Percentiles rank a stretch among this genome's conserved stretches.
Evolutionary conservation across 2,329 filamentous ascomycete genomes (phyloP).

Genomic region (Pestalotiopsis sp.): DNA sequence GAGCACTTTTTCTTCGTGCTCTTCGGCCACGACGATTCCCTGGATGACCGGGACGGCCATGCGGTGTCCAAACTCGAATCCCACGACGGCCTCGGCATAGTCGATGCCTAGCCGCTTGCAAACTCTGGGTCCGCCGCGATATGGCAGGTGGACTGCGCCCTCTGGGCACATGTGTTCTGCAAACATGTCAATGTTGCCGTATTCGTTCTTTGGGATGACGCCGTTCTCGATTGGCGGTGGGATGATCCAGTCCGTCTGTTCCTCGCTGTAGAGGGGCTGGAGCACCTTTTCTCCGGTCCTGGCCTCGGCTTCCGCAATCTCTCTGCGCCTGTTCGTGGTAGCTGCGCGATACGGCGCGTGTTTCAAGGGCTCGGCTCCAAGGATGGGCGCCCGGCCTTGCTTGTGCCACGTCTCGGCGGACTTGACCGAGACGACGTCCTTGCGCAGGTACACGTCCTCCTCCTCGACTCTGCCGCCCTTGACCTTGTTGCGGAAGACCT

Average conservation of each 20-base stretch:
- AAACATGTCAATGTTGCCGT: slow-evolving; percentile 96
- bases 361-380: slow-evolving; percentile 77
- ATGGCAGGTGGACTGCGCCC: slow-evolving; percentile 79
- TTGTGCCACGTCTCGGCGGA: slow-evolving; percentile 98
- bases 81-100: slow-evolving; percentile 90
- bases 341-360: slow-evolving; percentile 87
- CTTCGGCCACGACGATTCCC: slow-evolving; percentile 83
- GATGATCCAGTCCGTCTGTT: slow-evolving; percentile 95
- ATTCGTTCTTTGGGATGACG: slow-evolving; percentile 88
- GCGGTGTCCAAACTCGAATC: slow-evolving; percentile 93
- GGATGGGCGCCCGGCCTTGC: slow-evolving; percentile 76
- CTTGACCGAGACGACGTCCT: slow-evolving; percentile 82
- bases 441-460: slow-evolving; percentile 78
- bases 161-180: slow-evolving; percentile 87
- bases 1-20: slow-evolving; percentile 72
- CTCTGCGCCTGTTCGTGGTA: slow-evolving; percentile 81
- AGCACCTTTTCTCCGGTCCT: slow-evolving; percentile 79
- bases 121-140: slow-evolving; percentile 72
- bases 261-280: slow-evolving; percentile 79
- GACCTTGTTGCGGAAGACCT: slow-evolving; percentile 70
- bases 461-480: slow-evolving; percentile 73
- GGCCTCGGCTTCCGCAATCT: slow-evolving; percentile 82
- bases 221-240: slow-evolving; percentile 83
- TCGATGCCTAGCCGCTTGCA: slow-evolving; percentile 85
- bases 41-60: slow-evolving; percentile 91